Percentiles rank a stretch among this genome's conserved stretches.
Evolutionary conservation across 164 flowering plant species (phyloP).

Genomic region (Akebia trifoliata): DNA sequence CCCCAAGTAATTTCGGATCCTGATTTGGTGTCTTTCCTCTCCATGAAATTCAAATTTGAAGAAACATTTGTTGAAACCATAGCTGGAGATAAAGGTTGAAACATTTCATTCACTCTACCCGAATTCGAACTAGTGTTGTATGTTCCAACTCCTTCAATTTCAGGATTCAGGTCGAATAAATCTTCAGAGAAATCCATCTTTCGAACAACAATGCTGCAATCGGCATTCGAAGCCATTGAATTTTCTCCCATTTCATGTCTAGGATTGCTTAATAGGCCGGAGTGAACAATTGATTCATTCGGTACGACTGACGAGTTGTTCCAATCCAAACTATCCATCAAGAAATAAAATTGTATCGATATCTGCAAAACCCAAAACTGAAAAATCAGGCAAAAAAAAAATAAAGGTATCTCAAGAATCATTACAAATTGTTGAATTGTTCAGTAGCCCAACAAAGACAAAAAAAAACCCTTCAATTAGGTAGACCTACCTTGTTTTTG

Average conservation of each 20-base stretch:
- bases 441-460: too few species aligned
- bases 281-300: slow-evolving; percentile 7
- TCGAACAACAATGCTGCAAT: background rate
- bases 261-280: slow-evolving; percentile 30
- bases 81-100: slow-evolving; percentile 9
- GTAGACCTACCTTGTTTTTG: background rate
- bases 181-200: slow-evolving; percentile 17
- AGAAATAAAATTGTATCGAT: background rate
- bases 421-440: too few species aligned
- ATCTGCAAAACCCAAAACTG: background rate
- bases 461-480: too few species aligned
- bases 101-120: slow-evolving; percentile 14
- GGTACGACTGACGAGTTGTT: slow-evolving; percentile 17
- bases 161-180: slow-evolving; percentile 17
- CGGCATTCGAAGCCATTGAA: slow-evolving; percentile 20
- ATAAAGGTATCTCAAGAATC: background rate
- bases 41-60: slow-evolving; percentile 13
- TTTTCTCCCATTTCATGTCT: slow-evolving; percentile 22
- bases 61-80: slow-evolving; percentile 11
- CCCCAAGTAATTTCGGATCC: slow-evolving; percentile 12
- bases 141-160: slow-evolving; percentile 9
- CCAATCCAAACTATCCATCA: slow-evolving; percentile 48
- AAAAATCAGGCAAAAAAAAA: background rate
- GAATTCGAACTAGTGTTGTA: slow-evolving; percentile 7
- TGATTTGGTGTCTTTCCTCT: slow-evolving; percentile 19